Evolutionary conservation across 2,329 filamentous ascomycete species (phyloP), one percentile per base, ranked within the genome.

Genomic region (Setomelanomma holmii): DNA sequence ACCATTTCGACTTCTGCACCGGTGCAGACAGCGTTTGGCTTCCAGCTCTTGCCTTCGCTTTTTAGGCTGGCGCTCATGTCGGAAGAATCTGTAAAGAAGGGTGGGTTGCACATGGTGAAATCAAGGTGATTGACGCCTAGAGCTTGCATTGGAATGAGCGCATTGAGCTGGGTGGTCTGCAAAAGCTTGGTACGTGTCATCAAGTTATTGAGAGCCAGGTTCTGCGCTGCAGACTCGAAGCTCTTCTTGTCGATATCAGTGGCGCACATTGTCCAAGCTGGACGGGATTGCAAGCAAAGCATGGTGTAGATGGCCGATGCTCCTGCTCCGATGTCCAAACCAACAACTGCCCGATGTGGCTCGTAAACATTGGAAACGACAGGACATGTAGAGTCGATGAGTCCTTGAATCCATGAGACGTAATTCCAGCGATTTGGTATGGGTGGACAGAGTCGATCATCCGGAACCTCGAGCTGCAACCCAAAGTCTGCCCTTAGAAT

Each of bases 31-130:
- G 89, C 89, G 49, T 84, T 84, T 0, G 93, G 89, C 0, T 86
- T 86, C 0, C 82, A 80, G 3, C 81, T 75, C 72, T 97, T 96
- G 33, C 81, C 75, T 14, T 79, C 73, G 0, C 90, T 88, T 14
- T 55, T 55, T 22, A 76, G 69, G 1, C 88, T 88, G 4, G 79
- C 76, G 3, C 82, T 61, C 74, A 97, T 84, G 44, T 96, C 91
- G 4, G 81, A 75, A 3, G 83, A 77, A 0, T 90, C 92, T n/a
- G 80, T 75, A 78, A 97, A 98, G 76, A 99, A 99, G 0, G 95
- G 95, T 0, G 95, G 95, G 62, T 99, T 99, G 58, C 89, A 93
- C 86, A 98, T 96, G 52, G 85, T 86, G 71, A 98, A 97, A 69
- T 93, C 88, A 38, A 96, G 79, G 3, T 78, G 80, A 8, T 67